These are phyloP conservation scores for Sporothrix dimorphospora DNA, from an alignment of 2,329 filamentous ascomycete genomes.

Conservation along the genomic window DNA sequence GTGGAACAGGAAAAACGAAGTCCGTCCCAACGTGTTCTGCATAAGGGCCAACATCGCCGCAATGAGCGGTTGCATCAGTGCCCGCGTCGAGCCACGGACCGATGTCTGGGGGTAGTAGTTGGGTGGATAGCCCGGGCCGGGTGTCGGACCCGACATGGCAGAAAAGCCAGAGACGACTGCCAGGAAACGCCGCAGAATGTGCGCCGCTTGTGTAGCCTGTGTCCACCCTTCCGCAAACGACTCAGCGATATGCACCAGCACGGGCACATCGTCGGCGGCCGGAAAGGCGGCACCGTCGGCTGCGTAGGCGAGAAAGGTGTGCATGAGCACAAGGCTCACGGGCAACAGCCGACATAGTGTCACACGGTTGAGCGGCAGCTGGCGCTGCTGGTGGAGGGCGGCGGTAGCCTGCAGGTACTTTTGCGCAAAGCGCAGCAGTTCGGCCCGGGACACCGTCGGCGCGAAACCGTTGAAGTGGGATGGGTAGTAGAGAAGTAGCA, in stretches of 20 bases:
- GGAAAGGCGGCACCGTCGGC: slow-evolving; percentile 36
- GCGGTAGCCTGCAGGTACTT: slow-evolving; percentile 49
- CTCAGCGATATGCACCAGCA: slow-evolving; percentile 35
- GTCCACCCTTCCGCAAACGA: slow-evolving; percentile 44
- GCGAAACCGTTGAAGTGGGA: slow-evolving; percentile 36
- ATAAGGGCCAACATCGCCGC: not conserved
- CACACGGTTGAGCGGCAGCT: slow-evolving; percentile 49
- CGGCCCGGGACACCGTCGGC: slow-evolving; percentile 39
- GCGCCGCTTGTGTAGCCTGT: slow-evolving; percentile 42
- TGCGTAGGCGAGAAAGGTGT: slow-evolving; percentile 36
- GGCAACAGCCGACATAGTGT: slow-evolving; percentile 47
- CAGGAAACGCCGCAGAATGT: slow-evolving; percentile 42
- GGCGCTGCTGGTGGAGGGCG: slow-evolving; percentile 47
- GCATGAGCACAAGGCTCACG: slow-evolving; percentile 45
- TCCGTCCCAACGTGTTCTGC: not conserved
- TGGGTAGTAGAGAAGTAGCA: slow-evolving; percentile 49
- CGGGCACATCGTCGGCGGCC: slow-evolving; percentile 43
- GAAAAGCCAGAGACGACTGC: slow-evolving; percentile 30
- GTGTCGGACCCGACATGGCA: not conserved
- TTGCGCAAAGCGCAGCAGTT: slow-evolving; percentile 46
- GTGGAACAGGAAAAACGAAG: not conserved
- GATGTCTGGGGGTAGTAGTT: not conserved
- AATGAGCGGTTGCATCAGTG: slow-evolving; percentile 3
- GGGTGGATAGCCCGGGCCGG: not conserved
- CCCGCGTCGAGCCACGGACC: not conserved